A percentile compares a stretch with the other conserved stretches of the same genome.
Evolutionary conservation across 2,329 filamentous ascomycete genomes (phyloP).

Genomic region (Byssochlamys sp.): DNA sequence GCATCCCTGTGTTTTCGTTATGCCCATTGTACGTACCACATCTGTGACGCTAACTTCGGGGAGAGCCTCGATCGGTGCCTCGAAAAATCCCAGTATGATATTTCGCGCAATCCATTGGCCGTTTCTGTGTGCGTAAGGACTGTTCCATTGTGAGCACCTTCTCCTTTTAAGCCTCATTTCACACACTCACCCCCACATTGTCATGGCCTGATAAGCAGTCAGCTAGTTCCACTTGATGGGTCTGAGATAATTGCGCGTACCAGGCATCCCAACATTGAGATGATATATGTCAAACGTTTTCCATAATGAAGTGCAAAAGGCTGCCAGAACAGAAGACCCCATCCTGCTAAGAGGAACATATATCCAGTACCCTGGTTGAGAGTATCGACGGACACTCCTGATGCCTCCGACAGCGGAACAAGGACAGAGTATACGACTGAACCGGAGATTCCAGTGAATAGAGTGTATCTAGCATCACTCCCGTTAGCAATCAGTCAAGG

Average conservation of each 20-base stretch:
- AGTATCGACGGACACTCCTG: conserved; percentile 24
- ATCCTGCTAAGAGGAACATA: conserved; percentile 36
- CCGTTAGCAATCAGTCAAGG: not conserved
- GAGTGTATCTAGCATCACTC: conserved; percentile 24
- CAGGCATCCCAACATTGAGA: conserved; percentile 24
- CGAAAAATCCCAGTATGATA: conserved; percentile 30
- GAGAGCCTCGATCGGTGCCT: conserved; percentile 33
- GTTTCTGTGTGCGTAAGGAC: conserved; percentile 22
- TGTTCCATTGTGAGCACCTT: conserved; percentile 6
- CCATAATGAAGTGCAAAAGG: conserved; percentile 39
- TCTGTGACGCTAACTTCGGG: conserved; percentile 34
- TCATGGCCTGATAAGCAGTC: conserved; percentile 1
- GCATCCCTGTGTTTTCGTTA: not conserved
- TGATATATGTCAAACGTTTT: conserved; percentile 26
- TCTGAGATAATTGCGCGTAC: conserved; percentile 12
- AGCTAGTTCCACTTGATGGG: not conserved
- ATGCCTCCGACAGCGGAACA: conserved; percentile 26
- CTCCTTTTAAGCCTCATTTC: not conserved
- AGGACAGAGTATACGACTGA: conserved; percentile 33
- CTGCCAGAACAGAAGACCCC: conserved; percentile 40
- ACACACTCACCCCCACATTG: conserved; percentile 5
- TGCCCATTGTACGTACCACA: conserved; percentile 20
- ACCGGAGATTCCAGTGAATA: conserved; percentile 27
- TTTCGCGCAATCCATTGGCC: conserved; percentile 33
- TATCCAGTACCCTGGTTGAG: conserved; percentile 32